Percentiles rank a stretch among this genome's conserved stretches.
Evolutionary conservation across 768 basidiomycete genomes (phyloP).

Genomic region (Tephrocybe rancida): DNA sequence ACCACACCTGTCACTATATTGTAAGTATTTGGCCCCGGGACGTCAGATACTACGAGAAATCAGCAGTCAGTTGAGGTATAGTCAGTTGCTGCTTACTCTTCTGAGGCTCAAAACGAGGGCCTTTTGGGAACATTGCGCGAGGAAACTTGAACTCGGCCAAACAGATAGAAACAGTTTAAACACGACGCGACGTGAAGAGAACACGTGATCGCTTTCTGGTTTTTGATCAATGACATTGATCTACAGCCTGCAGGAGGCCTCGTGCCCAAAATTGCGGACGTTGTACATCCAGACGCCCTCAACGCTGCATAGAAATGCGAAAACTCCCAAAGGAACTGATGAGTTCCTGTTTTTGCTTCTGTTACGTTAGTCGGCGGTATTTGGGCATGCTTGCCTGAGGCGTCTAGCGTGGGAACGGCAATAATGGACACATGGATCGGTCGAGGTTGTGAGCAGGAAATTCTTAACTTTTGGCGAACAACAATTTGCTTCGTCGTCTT

Average conservation of each 20-base stretch:
- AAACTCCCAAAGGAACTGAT: background rate
- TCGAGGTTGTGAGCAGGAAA: constrained; percentile 14
- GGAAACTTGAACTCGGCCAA: constrained; percentile 11
- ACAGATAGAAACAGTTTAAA: constrained; percentile 14
- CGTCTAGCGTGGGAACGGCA: constrained; percentile 16
- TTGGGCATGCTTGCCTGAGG: constrained; percentile 13
- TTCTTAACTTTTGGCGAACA: constrained; percentile 11
- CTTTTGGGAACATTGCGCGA: constrained; percentile 47
- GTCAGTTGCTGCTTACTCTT: constrained; percentile 31
- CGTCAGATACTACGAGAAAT: constrained; percentile 41
- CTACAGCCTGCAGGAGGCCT: too few relatives aligned
- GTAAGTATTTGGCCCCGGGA: constrained; percentile 56
- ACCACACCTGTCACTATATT: constrained; percentile 39
- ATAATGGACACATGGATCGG: constrained; percentile 16
- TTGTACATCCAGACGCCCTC: too few relatives aligned
- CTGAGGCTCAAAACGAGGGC: constrained; percentile 44
- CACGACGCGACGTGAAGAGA: constrained; percentile 17
- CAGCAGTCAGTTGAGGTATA: background rate
- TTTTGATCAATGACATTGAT: background rate
- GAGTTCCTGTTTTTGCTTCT: background rate
- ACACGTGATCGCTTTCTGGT: constrained; percentile 15
- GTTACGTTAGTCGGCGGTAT: background rate
- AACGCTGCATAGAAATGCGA: too few relatives aligned
- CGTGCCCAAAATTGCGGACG: too few relatives aligned
- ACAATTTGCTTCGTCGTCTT: constrained; percentile 3